phyloP scores from a whole-genome alignment of 2,329 filamentous ascomycete species.

The Sphaerulina vaccinii region DNA sequence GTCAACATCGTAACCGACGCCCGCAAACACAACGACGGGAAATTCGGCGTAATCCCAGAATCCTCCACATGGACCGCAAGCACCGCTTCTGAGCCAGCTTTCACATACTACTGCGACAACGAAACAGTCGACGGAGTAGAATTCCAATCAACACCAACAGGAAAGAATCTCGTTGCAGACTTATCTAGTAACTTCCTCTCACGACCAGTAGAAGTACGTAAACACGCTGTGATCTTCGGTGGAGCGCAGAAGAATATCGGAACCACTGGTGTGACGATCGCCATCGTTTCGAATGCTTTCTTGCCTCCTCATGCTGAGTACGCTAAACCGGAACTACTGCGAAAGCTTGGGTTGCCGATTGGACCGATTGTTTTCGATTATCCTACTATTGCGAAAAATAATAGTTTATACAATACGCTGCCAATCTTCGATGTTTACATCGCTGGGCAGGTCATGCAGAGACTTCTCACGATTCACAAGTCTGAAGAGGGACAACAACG shows the following conservation, averaged over 20 bases:
- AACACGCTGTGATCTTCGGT: conserved; percentile 82
- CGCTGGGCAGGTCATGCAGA: conserved; percentile 82
- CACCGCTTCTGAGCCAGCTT: conserved; percentile 61
- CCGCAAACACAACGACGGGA: conserved; percentile 58
- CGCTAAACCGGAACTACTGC: conserved; percentile 66
- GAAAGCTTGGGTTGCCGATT: conserved; percentile 72
- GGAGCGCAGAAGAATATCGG: conserved; percentile 95
- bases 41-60: conserved; percentile 80
- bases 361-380: conserved; percentile 80
- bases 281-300: conserved; percentile 77
- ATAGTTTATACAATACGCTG: conserved; percentile 92
- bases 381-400: conserved; percentile 83
- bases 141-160: conserved; percentile 71
- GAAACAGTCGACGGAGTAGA: conserved; percentile 94
- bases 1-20: conserved; percentile 78
- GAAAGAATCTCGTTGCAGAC: conserved; percentile 77
- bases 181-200: conserved; percentile 95
- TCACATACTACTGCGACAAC: conserved; percentile 91
- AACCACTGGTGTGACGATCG: conserved; percentile 79
- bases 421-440: conserved; percentile 94
- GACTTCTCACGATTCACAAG: conserved; percentile 61
- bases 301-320: conserved; percentile 66
- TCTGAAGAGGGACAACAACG: conserved; percentile 54
- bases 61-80: conserved; percentile 74
- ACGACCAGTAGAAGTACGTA: conserved; percentile 70